Percentiles rank a stretch among this genome's conserved stretches.
These are phyloP conservation scores for Henckelia pumila DNA, from an alignment of 257 asterid species.

Conservation along the genomic window DNA sequence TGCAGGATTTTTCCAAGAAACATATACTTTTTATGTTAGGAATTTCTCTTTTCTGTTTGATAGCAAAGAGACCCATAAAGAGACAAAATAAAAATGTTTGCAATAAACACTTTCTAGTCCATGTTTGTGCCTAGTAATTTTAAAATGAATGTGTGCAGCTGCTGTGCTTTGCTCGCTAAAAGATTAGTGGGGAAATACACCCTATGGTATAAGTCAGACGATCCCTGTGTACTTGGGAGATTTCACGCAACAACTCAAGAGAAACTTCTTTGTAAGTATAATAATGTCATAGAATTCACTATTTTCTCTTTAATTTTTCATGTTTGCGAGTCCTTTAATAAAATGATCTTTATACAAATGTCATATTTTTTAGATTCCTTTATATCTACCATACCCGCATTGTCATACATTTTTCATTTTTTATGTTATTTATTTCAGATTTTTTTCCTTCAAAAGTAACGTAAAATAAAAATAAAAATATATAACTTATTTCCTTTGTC, in stretches of 20 bases:
- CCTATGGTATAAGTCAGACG: conserved; percentile 76
- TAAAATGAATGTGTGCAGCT: conserved; percentile 41
- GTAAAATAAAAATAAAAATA: too few species aligned
- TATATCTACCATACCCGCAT: too few species aligned
- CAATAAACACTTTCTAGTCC: not conserved
- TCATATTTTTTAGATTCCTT: too few species aligned
- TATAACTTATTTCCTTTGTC: too few species aligned
- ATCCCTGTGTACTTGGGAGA: conserved; percentile 89
- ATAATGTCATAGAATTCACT: conserved; percentile 25
- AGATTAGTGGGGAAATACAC: conserved; percentile 70
- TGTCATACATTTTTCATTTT: too few species aligned
- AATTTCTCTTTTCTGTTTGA: not conserved
- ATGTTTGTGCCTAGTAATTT: not conserved
- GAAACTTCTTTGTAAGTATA: conserved; percentile 76
- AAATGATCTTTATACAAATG: conserved; percentile 12
- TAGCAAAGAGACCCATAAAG: not conserved
- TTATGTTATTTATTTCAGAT: too few species aligned
- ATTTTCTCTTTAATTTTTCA: too few species aligned
- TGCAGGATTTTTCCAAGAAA: not conserved
- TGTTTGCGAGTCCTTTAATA: too few species aligned
- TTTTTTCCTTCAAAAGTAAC: too few species aligned
- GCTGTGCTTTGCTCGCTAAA: conserved; percentile 75
- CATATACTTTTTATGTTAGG: not conserved
- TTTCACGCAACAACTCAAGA: conserved; percentile 67
- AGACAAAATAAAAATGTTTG: not conserved